Percentiles rank a stretch among this genome's conserved stretches.
These are phyloP conservation scores for Dioscorea zingiberensis DNA, from an alignment of 106 monocot species.

Conservation along the genomic window DNA sequence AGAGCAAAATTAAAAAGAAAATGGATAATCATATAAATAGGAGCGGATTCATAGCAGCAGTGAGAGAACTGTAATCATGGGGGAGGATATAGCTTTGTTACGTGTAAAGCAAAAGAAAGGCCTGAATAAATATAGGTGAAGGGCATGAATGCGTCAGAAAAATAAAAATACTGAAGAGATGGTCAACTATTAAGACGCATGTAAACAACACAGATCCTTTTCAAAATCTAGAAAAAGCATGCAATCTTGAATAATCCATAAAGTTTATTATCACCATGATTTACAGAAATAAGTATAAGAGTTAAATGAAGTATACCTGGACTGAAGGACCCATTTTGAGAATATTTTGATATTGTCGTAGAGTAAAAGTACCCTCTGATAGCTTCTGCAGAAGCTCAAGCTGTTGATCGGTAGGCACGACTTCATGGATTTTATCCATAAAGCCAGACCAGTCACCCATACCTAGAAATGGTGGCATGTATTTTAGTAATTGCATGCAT, in stretches of 20 bases:
- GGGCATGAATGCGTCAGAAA: too few relatives aligned
- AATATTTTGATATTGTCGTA: slow-evolving; percentile 86
- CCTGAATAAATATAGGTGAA: too few relatives aligned
- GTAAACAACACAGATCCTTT: neutral
- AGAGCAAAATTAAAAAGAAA: too few relatives aligned
- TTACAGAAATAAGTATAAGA: neutral
- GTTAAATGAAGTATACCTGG: slow-evolving; percentile 41
- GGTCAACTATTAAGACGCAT: too few relatives aligned
- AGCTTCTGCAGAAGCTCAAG: slow-evolving; percentile 94
- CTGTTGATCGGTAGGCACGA: slow-evolving; percentile 95
- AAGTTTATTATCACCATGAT: neutral
- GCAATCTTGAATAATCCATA: neutral
- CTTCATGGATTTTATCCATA: slow-evolving; percentile 99
- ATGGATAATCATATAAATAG: too few relatives aligned
- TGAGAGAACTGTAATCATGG: too few relatives aligned
- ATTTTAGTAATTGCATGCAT: slow-evolving; percentile 1
- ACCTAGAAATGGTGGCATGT: slow-evolving; percentile 23
- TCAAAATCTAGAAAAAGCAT: neutral
- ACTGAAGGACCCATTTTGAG: slow-evolving; percentile 94
- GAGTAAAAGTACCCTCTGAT: slow-evolving; percentile 87
- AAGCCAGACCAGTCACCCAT: slow-evolving; percentile 99
- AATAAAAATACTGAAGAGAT: too few relatives aligned
- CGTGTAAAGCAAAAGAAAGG: too few relatives aligned
- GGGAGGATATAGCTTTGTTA: too few relatives aligned
- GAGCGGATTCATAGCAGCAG: too few relatives aligned